Base-by-base conservation (phyloP, 176 grass and related monocot species). In the Puccinellia tenuiflora region DNA sequence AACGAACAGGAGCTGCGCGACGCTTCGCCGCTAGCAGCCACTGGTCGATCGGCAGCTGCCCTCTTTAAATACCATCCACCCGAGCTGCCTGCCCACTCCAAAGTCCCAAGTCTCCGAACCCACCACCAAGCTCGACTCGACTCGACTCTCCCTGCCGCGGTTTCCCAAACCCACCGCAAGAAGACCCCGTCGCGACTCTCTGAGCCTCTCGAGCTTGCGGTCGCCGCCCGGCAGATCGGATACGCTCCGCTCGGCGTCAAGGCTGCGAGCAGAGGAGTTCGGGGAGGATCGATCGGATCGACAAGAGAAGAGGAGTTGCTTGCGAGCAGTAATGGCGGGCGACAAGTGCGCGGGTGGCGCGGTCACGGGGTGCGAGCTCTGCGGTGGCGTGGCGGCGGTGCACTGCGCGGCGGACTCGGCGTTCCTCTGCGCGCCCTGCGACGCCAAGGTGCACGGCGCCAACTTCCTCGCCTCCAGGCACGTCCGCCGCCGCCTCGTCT, bases 381-480 rank as follows among this genome's bases (percentile, higher is more conserved):
- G 92, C 82, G 83, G 67, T 3, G 80, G 35, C 37, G 84, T 31
- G 10, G 93, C 93, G 18, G 84, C 83, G 6, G 93, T 98, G 73
- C 94, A 98, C 87, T 98, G 96, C 87, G 90, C 90, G 21, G 83
- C 95, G 5, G 95, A 95, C 88, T 60, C 78, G 15, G 95, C 95
- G 30, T 93, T 92, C 78, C 88, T 98, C n/a, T 95, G 95, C 82
- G 60, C 74, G 22, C 3, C 54, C 15, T 98, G 95, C 86, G 95
- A 98, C 75, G 90, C 87, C 39, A 79, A 77, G 79, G 96, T 98
- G 21, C 96, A 96, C 83, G 89, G 91, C 52, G 96, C 96, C 25
- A 98, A 96, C 82, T 98, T 98, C 79, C 95, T 98, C 33, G 92
- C 93, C 14, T 89, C 92, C 1, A 81, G 95, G 55, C 95, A 97